Conservation (phyloP, 1,139 yeast genomes). For the Kodamaea suecica region DNA sequence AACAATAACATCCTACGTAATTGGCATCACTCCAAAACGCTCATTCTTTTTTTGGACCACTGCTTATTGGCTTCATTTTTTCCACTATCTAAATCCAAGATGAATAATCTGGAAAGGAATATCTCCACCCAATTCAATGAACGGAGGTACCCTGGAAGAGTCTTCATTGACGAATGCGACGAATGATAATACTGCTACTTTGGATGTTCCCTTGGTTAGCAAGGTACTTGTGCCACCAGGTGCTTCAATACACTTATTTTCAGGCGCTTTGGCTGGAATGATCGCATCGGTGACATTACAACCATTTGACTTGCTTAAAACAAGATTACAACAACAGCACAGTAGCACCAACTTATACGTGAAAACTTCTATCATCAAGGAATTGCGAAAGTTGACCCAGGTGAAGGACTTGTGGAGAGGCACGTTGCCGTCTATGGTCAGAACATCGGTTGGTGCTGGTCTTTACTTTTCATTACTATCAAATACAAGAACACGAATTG, state of each 20-base stretch:
- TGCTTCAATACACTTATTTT: constrained; percentile 50
- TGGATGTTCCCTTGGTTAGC: background rate
- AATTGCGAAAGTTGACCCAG: constrained; percentile 46
- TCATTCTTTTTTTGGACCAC: no score
- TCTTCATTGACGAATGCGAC: background rate
- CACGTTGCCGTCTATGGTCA: constrained; percentile 80
- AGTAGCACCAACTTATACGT: constrained; percentile 35
- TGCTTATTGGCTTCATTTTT: background rate
- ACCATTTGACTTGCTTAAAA: constrained; percentile 86
- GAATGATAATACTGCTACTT: no score
- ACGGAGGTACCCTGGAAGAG: background rate
- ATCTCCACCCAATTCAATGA: background rate
- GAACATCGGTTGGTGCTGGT: constrained; percentile 91
- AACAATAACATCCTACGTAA: no score
- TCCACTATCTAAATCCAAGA: background rate
- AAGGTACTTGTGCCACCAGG: constrained; percentile 6
- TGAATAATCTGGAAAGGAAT: background rate
- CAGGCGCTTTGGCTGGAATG: constrained; percentile 88
- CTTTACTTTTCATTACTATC: constrained; percentile 75
- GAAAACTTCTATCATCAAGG: constrained; percentile 34
- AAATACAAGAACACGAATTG: constrained; percentile 52
- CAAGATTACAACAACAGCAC: constrained; percentile 77
- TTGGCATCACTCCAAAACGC: no score
- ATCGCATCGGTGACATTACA: constrained; percentile 79
- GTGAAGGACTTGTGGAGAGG: constrained; percentile 82